Base-by-base conservation (phyloP, 306 rosid genomes). In the Rosa rugosa region DNA sequence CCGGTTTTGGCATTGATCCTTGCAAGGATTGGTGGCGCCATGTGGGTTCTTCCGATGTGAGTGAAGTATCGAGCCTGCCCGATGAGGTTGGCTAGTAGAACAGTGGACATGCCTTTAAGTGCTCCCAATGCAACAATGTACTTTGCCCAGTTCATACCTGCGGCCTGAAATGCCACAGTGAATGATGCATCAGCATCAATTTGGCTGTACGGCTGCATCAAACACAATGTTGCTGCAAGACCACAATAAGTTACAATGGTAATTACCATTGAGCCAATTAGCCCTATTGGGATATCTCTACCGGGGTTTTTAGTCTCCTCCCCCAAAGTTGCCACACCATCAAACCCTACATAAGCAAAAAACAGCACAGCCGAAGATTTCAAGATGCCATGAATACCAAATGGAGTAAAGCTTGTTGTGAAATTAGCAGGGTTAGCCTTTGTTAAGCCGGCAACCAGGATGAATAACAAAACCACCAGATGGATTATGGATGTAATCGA, bases 41-140 rank as follows among this genome's bases (percentile, higher is more conserved):
- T 80, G 72, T 72, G 87, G 9, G 84, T 77, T 11, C 82, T 40
- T 1, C 82, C 84, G 18, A 84, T 84, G 59, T 84, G 87, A 57
- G 84, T 80, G 77, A 84, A 80, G 53, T 84, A 84, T 8, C 86
- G 76, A 27, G 87, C 79, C 74, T 84, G 84, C 2, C 72, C 72
- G 2, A 84, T 47, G 42, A 80, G 59, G 34, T 72, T 84, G 2
- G 82, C 84, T 2, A 84, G 79, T 18, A 84, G 44, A 49, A 77
- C 77, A 0, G 84, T 77, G 27, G 79, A 72, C 83, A 79, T 83
- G 75, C 80, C 80, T 53, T 79, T 79, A 6, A 79, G 66, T 20
- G 86, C 86, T 51, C 86, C 81, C 0, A 83, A 14, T 0, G 83
- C 86, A 59, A 77, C 84, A 41, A 84, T 76, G 82, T 77, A 84